Percentiles rank a stretch among this genome's conserved stretches.
phyloP scores from a whole-genome alignment of 1,139 yeast species.

The Magnusiomyces clavatus region DNA sequence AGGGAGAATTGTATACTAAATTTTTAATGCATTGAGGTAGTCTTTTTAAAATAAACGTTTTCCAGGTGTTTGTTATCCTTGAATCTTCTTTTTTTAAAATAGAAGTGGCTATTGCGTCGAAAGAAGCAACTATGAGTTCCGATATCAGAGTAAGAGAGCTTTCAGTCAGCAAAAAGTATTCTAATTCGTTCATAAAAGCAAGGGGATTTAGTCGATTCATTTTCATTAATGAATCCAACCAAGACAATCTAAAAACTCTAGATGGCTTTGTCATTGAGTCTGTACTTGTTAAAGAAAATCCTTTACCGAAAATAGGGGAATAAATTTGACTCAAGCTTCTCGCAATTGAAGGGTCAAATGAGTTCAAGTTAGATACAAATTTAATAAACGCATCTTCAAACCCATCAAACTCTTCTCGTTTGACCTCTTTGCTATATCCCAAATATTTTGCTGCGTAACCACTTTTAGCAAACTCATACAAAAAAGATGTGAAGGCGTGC shows the following conservation, averaged over 20 bases:
- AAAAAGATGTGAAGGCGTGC: slow-evolving; percentile 6
- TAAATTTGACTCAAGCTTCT: slow-evolving; percentile 4
- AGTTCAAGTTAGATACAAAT: neutral
- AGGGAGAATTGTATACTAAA: slow-evolving; percentile 12
- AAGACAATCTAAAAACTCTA: slow-evolving; percentile 26
- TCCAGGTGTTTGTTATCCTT: slow-evolving; percentile 25
- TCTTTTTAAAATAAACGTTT: slow-evolving; percentile 26
- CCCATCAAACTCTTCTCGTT: slow-evolving; percentile 7
- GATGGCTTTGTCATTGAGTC: slow-evolving; percentile 16
- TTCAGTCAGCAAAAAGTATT: slow-evolving; percentile 25
- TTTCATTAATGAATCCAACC: slow-evolving; percentile 29
- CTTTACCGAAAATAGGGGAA: slow-evolving; percentile 9
- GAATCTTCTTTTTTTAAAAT: slow-evolving; percentile 25
- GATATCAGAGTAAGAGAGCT: slow-evolving; percentile 24
- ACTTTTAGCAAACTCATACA: slow-evolving; percentile 7
- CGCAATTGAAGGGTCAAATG: slow-evolving; percentile 6
- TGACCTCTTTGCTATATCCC: slow-evolving; percentile 5
- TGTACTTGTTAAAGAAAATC: slow-evolving; percentile 4
- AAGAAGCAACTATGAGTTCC: slow-evolving; percentile 29
- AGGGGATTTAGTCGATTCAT: slow-evolving; percentile 22
- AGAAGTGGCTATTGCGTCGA: slow-evolving; percentile 31
- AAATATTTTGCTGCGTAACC: slow-evolving; percentile 7
- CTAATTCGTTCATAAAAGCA: slow-evolving; percentile 24
- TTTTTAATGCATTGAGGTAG: slow-evolving; percentile 23
- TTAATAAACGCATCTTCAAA: slow-evolving; percentile 7